Evolutionary conservation across 2,329 filamentous ascomycete genomes (phyloP).

Genomic region (Neonectria ditissima): DNA sequence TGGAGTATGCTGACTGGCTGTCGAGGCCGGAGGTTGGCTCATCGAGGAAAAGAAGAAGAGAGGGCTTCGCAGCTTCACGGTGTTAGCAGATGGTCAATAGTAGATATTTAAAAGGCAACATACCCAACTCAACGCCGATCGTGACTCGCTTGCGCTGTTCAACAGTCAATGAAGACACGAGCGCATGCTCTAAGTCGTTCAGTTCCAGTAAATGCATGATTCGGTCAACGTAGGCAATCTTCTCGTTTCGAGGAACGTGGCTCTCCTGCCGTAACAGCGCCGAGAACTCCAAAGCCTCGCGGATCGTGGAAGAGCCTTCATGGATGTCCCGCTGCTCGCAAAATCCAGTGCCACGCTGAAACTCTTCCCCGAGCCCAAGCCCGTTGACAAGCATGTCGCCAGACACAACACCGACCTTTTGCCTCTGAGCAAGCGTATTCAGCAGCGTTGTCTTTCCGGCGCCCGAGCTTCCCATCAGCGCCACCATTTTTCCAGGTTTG

Average conservation of each 20-base stretch:
- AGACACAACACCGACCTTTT: conserved; percentile 76
- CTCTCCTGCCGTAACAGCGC: conserved; percentile 70
- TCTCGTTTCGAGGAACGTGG: conserved; percentile 66
- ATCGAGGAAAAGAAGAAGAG: conserved; percentile 70
- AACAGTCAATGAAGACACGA: conserved; percentile 67
- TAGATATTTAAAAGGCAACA: background rate
- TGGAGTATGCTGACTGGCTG: conserved; percentile 66
- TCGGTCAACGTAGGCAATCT: conserved; percentile 73
- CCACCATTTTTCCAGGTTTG: conserved; percentile 83
- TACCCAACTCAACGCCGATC: conserved; percentile 63
- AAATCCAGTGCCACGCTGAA: conserved; percentile 81
- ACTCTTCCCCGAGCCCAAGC: conserved; percentile 73
- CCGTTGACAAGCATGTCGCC: conserved; percentile 84
- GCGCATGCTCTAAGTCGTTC: conserved; percentile 70
- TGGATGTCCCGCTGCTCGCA: conserved; percentile 72
- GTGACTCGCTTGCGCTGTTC: conserved; percentile 67
- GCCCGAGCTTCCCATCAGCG: conserved; percentile 82
- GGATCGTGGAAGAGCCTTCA: conserved; percentile 70
- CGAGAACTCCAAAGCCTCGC: conserved; percentile 73
- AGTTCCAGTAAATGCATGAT: conserved; percentile 74
- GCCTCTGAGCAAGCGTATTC: conserved; percentile 80
- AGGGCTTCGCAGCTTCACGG: conserved; percentile 58
- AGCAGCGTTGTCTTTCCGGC: conserved; percentile 87
- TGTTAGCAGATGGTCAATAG: background rate
- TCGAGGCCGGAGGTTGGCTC: conserved; percentile 68